Base-by-base conservation (phyloP, 768 basidiomycete species). In the Russula abietina region DNA sequence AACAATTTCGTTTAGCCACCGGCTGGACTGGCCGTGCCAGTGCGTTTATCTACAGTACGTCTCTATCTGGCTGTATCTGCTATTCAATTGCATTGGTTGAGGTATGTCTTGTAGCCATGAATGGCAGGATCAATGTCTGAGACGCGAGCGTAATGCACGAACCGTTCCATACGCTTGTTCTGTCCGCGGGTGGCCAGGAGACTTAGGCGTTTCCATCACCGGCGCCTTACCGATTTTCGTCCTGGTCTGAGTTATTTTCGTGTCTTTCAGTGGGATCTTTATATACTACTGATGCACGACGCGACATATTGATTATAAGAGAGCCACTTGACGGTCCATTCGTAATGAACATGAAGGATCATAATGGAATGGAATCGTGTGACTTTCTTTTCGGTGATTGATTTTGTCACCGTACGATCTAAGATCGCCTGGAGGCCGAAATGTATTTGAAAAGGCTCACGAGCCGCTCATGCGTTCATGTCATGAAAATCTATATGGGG, bases 271-370 rank as follows among this genome's bases (percentile, higher is more conserved):
- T 28, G 22, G 30, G 52, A 14, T 33, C 8, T 36, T 26, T 26
- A 46, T 26, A 12, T 45, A 8, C n/a, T n/a, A n/a, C 60, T 64
- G n/a, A 55, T 11, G 32, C 12, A 17, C 24, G 30, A 17, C 19
- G 12, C 24, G 38, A 19, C 22, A 11, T 17, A 16, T 63, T 88
- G 89, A 80, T 88, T 65, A 86, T 93, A 5, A 96, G 90, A 19
- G 89, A 94, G 74, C 93, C 94, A 16, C 80, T 98, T 5, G 84
- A 94, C 66, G 90, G 89, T 4, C 90, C 91, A 8, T 91, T 91
- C 69, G 94, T 96, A 17, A 88, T 95, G 84, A 93, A 89, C 11
- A 83, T 81, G 2, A 78, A 79, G 28, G 83, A 87, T 65, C 22
- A 19, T 2, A n/a, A n/a, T n/a, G n/a, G n/a, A 38, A 30, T 41